phyloP scores from a whole-genome alignment of 2,329 filamentous ascomycete genomes.

The Blastomyces percursus region DNA sequence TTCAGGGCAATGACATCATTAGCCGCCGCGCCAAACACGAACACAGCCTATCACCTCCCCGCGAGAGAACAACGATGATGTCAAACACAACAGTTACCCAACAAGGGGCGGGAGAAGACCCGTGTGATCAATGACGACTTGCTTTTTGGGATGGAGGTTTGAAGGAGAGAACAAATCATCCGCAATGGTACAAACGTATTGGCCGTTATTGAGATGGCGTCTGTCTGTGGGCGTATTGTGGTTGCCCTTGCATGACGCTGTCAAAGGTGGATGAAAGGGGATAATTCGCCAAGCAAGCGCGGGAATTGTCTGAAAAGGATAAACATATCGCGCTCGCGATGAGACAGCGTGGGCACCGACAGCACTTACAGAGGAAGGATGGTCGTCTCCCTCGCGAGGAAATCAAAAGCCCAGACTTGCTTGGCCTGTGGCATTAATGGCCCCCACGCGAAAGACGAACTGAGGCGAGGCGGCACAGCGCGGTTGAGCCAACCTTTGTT shows the following conservation, averaged over 20 bases:
- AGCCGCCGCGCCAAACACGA: background rate
- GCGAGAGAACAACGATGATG: background rate
- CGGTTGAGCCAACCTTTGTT: background rate
- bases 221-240: background rate
- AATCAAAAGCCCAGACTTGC: background rate
- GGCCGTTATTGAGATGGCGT: background rate
- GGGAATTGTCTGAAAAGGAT: background rate
- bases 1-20: slow-evolving; percentile 4
- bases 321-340: background rate
- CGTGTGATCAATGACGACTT: background rate
- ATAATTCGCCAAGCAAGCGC: background rate
- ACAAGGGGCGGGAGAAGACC: background rate
- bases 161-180: background rate
- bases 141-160: no score
- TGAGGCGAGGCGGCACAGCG: slow-evolving; percentile 1
- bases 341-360: background rate
- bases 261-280: no score
- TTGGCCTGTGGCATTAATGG: background rate
- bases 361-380: no score
- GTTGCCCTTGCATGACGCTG: no score
- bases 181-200: background rate
- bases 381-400: no score
- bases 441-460: background rate
- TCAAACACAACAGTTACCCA: background rate
- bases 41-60: background rate